Evolutionary conservation across 768 basidiomycete species (phyloP).

Genomic region (Cyclocybe cylindracea): DNA sequence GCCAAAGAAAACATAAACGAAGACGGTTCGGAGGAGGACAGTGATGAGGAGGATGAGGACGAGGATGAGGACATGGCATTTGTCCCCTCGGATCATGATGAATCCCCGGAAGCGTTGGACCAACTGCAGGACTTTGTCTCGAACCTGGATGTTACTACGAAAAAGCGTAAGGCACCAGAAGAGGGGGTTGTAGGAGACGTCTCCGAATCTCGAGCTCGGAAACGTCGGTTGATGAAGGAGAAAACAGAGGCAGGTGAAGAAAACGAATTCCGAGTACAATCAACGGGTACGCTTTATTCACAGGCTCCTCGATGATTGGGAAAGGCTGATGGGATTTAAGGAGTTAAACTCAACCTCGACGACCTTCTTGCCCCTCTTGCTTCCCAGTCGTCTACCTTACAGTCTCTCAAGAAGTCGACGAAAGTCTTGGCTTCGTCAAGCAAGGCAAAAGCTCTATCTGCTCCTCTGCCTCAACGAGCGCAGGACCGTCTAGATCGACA

Average conservation of each 20-base stretch:
- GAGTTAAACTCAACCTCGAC: conserved; percentile 62
- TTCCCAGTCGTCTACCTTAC: conserved; percentile 60
- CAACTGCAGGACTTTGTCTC: conserved; percentile 75
- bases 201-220: conserved; percentile 35
- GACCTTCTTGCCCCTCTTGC: conserved; percentile 78
- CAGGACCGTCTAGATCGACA: conserved; percentile 91
- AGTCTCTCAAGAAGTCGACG: conserved; percentile 68
- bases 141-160: conserved; percentile 55
- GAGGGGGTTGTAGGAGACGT: conserved; percentile 28
- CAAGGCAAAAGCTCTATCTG: conserved; percentile 65
- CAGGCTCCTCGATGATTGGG: not conserved
- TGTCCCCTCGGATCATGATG: conserved; percentile 51
- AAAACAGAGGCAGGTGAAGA: conserved; percentile 79
- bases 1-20: conserved; percentile 34
- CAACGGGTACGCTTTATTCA: conserved; percentile 38
- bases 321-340: conserved; percentile 28
- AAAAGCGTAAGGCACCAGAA: conserved; percentile 71
- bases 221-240: conserved; percentile 67
- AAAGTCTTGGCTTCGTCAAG: conserved; percentile 59
- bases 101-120: conserved; percentile 60
- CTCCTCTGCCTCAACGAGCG: conserved; percentile 82
- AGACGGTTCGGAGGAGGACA: conserved; percentile 33
- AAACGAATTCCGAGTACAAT: conserved; percentile 71
- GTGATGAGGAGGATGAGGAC: conserved; percentile 39
- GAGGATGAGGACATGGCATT: too few relatives aligned